Evolutionary conservation across 345 rosid genomes (phyloP), one percentile per base, ranked within the genome.

Genomic region (Carallia pectinifolia): DNA sequence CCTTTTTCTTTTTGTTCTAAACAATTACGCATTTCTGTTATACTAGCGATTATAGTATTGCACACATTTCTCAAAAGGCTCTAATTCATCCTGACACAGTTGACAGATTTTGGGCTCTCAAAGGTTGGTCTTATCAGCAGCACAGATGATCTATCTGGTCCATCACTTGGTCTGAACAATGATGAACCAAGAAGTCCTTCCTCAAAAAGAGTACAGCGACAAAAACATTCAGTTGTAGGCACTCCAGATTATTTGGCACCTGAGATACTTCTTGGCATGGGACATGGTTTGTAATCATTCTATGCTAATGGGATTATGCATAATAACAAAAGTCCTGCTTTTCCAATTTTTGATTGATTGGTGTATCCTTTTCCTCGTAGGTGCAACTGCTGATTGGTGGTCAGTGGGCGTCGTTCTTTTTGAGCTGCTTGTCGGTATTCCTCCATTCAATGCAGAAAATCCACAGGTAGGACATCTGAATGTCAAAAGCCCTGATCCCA

Each of bases 331-430:
- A 18, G 6, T 27, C 54, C 47, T 54, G 23, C 18, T 33, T 30
- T 7, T 62, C 30, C 50, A 30, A 37, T 31, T 12, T 18, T 48
- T 48, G 53, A 36, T 59, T 78, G 53, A 52, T 64, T 69, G 59
- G 27, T 70, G 65, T 67, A 58, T 61, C 60, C 71, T 56, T 56
- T 71, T 70, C 64, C 61, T 69, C 65, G 71, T 78, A 95, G 98
- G 94, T 78, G 86, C 85, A 80, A 90, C 98, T 64, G 98, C 99
- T 56, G 99, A 95, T 82, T 92, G 99, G 99, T 95, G 99, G 99
- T 95, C 99, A 52, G 96, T 95, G 31, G 99, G 99, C 40, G 70
- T 95, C 60, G 87, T 92, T 81, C 97, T 92, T 61, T 95, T 84
- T 80, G 99, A 95, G 86, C 52, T 95, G 82, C 89, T 95, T 47